These are phyloP conservation scores for Salix viminalis DNA, from an alignment of 345 rosid genomes.

Conservation along the genomic window DNA sequence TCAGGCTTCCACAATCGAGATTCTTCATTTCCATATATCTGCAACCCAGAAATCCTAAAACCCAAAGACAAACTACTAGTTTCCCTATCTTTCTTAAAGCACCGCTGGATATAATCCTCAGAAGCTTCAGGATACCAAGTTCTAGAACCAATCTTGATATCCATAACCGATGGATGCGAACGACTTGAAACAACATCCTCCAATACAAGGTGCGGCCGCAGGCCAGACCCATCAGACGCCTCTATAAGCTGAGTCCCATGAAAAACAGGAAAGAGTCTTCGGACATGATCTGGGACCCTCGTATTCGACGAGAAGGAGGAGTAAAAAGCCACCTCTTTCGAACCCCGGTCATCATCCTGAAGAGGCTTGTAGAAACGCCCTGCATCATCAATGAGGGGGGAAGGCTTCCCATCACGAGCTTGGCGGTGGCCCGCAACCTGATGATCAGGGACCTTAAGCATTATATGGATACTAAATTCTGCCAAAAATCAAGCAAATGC, in stretches of 20 bases:
- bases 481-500: not conserved
- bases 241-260: slow-evolving; percentile 66
- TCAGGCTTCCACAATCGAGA: slow-evolving; percentile 62
- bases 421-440: slow-evolving; percentile 98
- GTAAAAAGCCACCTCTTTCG: slow-evolving; percentile 69
- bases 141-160: slow-evolving; percentile 86
- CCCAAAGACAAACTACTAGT: slow-evolving; percentile 56
- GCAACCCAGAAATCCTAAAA: slow-evolving; percentile 78
- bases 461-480: slow-evolving; percentile 8
- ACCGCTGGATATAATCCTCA: slow-evolving; percentile 58
- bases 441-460: slow-evolving; percentile 85
- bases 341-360: slow-evolving; percentile 64
- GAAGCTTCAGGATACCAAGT: slow-evolving; percentile 90
- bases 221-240: slow-evolving; percentile 78
- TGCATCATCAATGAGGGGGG: slow-evolving; percentile 73
- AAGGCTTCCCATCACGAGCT: slow-evolving; percentile 57
- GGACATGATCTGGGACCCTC: slow-evolving; percentile 60
- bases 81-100: slow-evolving; percentile 57
- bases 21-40: slow-evolving; percentile 39
- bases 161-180: slow-evolving; percentile 63
- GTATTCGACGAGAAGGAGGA: slow-evolving; percentile 50
- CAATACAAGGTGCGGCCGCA: slow-evolving; percentile 55
- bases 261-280: slow-evolving; percentile 61
- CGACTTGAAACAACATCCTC: slow-evolving; percentile 47
- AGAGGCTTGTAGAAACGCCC: slow-evolving; percentile 93